These are phyloP conservation scores for Excoecaria cochinchinensis DNA, from an alignment of 345 rosid species.

Conservation along the genomic window DNA sequence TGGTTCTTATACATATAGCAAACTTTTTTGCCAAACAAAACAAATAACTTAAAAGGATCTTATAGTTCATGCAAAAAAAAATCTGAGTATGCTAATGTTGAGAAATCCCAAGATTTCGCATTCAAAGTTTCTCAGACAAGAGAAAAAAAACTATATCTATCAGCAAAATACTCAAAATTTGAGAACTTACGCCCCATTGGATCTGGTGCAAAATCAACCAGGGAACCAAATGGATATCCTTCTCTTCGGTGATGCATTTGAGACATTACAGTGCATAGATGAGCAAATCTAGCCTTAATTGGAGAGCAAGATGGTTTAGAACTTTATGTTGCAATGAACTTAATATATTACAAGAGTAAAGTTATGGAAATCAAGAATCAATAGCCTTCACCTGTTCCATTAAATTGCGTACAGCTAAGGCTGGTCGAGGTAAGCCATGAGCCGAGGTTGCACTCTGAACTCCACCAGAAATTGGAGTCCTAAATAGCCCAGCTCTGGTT, in stretches of 20 bases:
- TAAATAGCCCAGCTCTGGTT: conserved; percentile 81
- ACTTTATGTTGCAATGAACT: neutral
- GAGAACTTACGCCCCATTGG: conserved; percentile 75
- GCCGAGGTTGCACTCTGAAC: conserved; percentile 98
- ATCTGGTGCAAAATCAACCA: conserved; percentile 96
- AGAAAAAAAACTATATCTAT: neutral
- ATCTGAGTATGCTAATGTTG: neutral
- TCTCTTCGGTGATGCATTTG: conserved; percentile 95
- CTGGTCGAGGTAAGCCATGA: conserved; percentile 88
- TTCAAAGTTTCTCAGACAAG: neutral
- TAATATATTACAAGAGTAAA: conserved; percentile 5
- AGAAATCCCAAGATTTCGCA: neutral
- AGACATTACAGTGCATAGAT: conserved; percentile 94
- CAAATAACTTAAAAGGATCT: neutral
- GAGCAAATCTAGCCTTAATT: conserved; percentile 93
- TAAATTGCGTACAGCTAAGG: conserved; percentile 92
- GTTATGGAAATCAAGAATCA: conserved; percentile 7
- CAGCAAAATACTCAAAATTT: neutral
- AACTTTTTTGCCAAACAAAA: neutral
- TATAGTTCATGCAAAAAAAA: neutral
- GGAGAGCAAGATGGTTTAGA: conserved; percentile 14
- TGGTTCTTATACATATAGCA: neutral
- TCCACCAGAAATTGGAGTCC: conserved; percentile 99
- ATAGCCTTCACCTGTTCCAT: conserved; percentile 78
- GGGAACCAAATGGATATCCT: conserved; percentile 95